Evolutionary conservation across 2,329 filamentous ascomycete species (phyloP).

Genomic region (Talaromyces albobiverticillius): DNA sequence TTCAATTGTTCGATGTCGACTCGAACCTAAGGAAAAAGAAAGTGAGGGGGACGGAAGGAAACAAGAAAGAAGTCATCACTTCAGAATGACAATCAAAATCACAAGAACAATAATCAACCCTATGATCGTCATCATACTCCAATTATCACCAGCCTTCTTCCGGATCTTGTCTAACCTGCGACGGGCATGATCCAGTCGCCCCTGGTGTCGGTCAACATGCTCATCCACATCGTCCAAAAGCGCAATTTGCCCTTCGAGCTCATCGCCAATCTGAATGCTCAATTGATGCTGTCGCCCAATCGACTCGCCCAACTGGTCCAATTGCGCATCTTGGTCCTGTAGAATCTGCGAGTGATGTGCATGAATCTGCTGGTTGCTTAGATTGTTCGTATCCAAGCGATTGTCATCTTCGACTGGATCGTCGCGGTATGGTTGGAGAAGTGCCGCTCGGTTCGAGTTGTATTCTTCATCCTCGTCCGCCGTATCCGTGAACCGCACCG

Average conservation of each 20-base stretch:
- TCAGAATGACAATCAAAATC: constrained; percentile 76
- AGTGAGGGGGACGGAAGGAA: not conserved
- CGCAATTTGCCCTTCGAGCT: constrained; percentile 85
- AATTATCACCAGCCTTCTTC: constrained; percentile 75
- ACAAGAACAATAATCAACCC: constrained; percentile 78
- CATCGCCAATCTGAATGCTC: constrained; percentile 93
- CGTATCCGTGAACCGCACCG: constrained; percentile 81
- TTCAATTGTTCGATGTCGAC: no score
- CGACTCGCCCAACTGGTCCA: constrained; percentile 81
- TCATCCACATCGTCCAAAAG: constrained; percentile 87
- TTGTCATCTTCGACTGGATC: constrained; percentile 41
- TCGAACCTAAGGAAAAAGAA: constrained; percentile 10
- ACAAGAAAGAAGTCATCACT: constrained; percentile 50
- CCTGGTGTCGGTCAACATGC: constrained; percentile 70
- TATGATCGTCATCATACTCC: constrained; percentile 80
- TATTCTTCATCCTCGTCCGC: constrained; percentile 48
- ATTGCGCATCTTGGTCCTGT: constrained; percentile 85
- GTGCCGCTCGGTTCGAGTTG: constrained; percentile 52
- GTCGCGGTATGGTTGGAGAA: constrained; percentile 62
- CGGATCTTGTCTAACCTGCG: constrained; percentile 69
- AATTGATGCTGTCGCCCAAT: constrained; percentile 89
- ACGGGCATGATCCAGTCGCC: constrained; percentile 50
- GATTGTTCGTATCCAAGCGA: constrained; percentile 49
- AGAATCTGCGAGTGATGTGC: constrained; percentile 77
- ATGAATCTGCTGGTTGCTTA: constrained; percentile 84